phyloP scores from a whole-genome alignment of 2,329 filamentous ascomycete genomes.

The Aspergillus melleus region DNA sequence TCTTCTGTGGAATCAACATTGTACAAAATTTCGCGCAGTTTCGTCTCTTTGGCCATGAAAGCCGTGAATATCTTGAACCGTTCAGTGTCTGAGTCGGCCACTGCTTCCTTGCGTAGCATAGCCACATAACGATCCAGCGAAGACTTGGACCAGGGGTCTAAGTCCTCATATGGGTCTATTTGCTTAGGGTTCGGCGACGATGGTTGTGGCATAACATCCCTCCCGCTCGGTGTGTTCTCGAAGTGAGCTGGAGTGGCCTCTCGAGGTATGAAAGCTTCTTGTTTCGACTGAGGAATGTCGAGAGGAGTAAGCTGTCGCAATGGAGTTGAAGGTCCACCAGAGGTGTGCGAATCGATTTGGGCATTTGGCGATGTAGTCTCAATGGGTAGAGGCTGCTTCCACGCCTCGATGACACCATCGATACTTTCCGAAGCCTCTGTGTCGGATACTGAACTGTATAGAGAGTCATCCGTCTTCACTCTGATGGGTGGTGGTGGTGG shows the following conservation, averaged over 20 bases:
- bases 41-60: constrained; percentile 50
- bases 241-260: constrained; percentile 1
- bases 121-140: constrained; percentile 56
- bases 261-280: constrained; percentile 5
- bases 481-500: constrained; percentile 20
- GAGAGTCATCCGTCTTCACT: constrained; percentile 32
- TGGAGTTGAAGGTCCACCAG: constrained; percentile 12
- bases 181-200: constrained; percentile 17
- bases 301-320: constrained; percentile 14
- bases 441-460: constrained; percentile 25
- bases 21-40: constrained; percentile 50
- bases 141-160: constrained; percentile 59
- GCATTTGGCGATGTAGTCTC: constrained; percentile 17
- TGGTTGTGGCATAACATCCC: constrained; percentile 4
- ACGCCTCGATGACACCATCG: constrained; percentile 47
- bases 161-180: constrained; percentile 51
- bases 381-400: constrained; percentile 38
- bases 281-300: constrained; percentile 12
- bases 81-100: constrained; percentile 49
- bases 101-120: constrained; percentile 56
- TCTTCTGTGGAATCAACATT: constrained; percentile 47
- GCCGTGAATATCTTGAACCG: constrained; percentile 55
- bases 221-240: constrained; percentile 2
- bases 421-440: constrained; percentile 38
- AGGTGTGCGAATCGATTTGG: constrained; percentile 7